Base-by-base conservation (phyloP, 768 basidiomycete species). In the Tulasnella calospora region DNA sequence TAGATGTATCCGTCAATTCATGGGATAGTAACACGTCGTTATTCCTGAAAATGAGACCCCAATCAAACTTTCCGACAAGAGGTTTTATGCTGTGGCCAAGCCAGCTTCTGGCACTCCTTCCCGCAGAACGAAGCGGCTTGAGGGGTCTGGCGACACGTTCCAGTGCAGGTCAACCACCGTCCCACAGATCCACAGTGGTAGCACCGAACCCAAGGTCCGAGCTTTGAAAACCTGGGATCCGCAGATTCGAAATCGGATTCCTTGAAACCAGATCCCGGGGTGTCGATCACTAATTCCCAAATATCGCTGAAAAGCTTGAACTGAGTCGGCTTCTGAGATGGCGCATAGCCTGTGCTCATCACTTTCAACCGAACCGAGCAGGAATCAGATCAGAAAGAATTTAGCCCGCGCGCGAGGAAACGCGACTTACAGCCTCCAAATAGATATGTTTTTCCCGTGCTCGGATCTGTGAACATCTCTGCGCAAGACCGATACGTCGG, bases 161-260 rank as follows among this genome's bases (percentile, higher is more conserved):
- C 67, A 51, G 78, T 84, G 77, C 87, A 87, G 75, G 84, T 86
- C 81, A 84, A 85, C 85, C 85, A 86, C 0, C 79, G 80, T 0
- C 85, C 86, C 21, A 83, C 82, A 47, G 81, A 82, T 13, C 84
- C 85, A 79, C 86, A 87, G 6, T 76, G 80, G 77, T 86, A 86
- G 76, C 86, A 87, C 17, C 85, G 76, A 80, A 85, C 83, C 85
- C 85, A 87, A 30, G 86, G 86, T 3, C 86, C 86, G 23, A 82
- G 81, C 79, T 81, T 80, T 67, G 85, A 85, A 8, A 84, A 85
- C 55, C 85, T 81, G 8, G 82, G 82, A 80, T 86, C 87, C 44
- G 85, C 84, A 30, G 21, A 2, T 77, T 84, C 84, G 46, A 84
- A 71, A 79, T 86, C 83, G 23, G 86, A 84, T 0, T 83, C 84